phyloP scores from a whole-genome alignment of 192 early-diverging fungal species.

The Rhizoclosmatium sp. region DNA sequence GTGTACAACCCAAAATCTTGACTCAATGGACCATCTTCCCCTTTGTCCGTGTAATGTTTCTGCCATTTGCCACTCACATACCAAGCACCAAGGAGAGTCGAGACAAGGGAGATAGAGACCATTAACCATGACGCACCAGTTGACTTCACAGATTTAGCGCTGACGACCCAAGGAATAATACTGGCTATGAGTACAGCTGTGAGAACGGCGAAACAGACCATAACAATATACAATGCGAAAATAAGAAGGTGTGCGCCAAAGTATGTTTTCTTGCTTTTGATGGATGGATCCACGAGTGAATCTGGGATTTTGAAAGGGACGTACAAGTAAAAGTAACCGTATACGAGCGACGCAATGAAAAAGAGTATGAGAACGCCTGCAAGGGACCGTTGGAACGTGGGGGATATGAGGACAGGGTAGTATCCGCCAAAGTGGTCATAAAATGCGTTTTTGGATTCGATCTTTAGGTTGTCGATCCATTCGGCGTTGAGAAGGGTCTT shows the following conservation, averaged over 20 bases:
- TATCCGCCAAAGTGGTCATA: slow-evolving; percentile 3
- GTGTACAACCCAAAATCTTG: background rate
- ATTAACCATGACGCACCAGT: background rate
- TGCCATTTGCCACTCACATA: background rate
- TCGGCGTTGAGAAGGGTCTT: background rate
- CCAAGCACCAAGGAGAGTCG: background rate
- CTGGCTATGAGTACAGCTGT: background rate
- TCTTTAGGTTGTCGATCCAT: slow-evolving; percentile 5
- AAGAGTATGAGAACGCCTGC: background rate
- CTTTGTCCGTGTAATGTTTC: background rate
- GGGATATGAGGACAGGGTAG: background rate
- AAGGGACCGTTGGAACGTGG: background rate
- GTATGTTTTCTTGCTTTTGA: background rate
- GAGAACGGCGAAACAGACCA: background rate
- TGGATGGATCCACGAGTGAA: background rate
- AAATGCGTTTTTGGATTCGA: background rate
- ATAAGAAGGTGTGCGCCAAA: background rate
- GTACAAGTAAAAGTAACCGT: background rate
- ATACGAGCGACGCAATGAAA: background rate
- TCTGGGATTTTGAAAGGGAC: background rate
- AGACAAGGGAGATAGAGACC: background rate
- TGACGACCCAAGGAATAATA: background rate
- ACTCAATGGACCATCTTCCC: background rate
- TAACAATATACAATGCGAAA: background rate
- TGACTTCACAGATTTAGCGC: background rate